Percentiles rank a stretch among this genome's conserved stretches.
Evolutionary conservation across 2,329 filamentous ascomycete species (phyloP).

Genomic region (Fusarium neocosmosporiellum): DNA sequence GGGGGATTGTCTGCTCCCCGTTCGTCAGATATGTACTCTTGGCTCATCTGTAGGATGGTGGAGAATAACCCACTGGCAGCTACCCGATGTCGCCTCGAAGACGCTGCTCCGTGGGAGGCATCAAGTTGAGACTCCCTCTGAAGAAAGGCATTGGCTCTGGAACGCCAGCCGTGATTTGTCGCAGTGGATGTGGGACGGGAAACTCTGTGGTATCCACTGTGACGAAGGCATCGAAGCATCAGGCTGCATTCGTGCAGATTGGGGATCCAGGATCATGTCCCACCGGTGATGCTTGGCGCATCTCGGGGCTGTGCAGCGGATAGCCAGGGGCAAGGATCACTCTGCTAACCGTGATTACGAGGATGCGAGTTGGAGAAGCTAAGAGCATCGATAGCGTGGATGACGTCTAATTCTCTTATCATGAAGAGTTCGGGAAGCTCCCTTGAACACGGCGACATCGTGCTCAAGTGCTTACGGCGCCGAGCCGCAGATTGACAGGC

Average conservation of each 20-base stretch:
- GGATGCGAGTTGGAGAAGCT: conserved; percentile 33
- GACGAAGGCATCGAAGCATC: conserved; percentile 40
- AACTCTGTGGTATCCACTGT: conserved; percentile 30
- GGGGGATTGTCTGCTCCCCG: conserved; percentile 20
- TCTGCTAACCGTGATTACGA: conserved; percentile 34
- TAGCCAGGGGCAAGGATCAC: conserved; percentile 39
- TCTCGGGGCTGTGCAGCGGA: conserved; percentile 46
- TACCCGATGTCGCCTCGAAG: conserved; percentile 25
- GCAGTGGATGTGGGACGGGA: conserved; percentile 33
- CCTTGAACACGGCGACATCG: conserved; percentile 4
- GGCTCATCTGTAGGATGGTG: conserved; percentile 34
- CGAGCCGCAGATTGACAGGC: conserved; percentile 13
- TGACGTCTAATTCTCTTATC: conserved; percentile 26
- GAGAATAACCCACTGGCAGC: conserved; percentile 30
- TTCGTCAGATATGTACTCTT: conserved; percentile 29
- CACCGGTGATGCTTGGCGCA: conserved; percentile 40
- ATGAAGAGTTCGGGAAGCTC: conserved; percentile 18
- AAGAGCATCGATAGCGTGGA: conserved; percentile 22
- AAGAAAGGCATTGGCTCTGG: conserved; percentile 14
- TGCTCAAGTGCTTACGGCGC: conserved; percentile 25
- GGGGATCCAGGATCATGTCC: conserved; percentile 34
- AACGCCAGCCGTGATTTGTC: conserved; percentile 15
- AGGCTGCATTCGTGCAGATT: conserved; percentile 39
- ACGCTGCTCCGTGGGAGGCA: conserved; percentile 19
- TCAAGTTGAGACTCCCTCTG: conserved; percentile 24